Evolutionary conservation across 2,329 filamentous ascomycete species (phyloP).

Genomic region (Alternaria gansuensis): DNA sequence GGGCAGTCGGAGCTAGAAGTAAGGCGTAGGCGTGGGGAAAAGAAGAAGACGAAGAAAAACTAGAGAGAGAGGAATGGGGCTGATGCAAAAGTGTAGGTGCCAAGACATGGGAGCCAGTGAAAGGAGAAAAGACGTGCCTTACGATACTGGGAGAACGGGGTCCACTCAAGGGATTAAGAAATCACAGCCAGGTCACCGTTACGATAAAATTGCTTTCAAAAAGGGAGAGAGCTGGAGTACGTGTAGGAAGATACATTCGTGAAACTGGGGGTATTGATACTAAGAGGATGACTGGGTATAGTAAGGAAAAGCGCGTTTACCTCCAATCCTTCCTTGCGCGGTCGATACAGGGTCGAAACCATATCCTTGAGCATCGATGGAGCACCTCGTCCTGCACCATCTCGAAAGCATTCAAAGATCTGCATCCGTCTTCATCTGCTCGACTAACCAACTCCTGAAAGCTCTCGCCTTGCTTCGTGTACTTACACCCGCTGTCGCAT

Average conservation of each 20-base stretch:
- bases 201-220: neutral
- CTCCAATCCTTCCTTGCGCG: neutral
- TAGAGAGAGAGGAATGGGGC: neutral
- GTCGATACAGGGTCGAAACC: neutral
- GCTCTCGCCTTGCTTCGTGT: conserved; percentile 28
- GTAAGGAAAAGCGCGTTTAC: neutral
- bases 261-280: neutral
- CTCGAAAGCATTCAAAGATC: neutral
- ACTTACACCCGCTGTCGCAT: conserved; percentile 19
- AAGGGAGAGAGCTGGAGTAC: neutral
- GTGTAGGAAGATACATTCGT: neutral
- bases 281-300: conserved; percentile 4
- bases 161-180: neutral
- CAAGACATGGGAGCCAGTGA: neutral
- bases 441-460: conserved; percentile 33
- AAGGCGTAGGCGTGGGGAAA: neutral
- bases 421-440: conserved; percentile 9
- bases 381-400: neutral
- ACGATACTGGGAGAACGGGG: neutral
- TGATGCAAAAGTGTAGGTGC: neutral
- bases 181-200: neutral
- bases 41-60: neutral
- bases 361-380: neutral
- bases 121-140: neutral
- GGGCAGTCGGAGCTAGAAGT: neutral